Evolutionary conservation across 2,329 filamentous ascomycete species (phyloP).

Genomic region (Keithomyces neogunnii): DNA sequence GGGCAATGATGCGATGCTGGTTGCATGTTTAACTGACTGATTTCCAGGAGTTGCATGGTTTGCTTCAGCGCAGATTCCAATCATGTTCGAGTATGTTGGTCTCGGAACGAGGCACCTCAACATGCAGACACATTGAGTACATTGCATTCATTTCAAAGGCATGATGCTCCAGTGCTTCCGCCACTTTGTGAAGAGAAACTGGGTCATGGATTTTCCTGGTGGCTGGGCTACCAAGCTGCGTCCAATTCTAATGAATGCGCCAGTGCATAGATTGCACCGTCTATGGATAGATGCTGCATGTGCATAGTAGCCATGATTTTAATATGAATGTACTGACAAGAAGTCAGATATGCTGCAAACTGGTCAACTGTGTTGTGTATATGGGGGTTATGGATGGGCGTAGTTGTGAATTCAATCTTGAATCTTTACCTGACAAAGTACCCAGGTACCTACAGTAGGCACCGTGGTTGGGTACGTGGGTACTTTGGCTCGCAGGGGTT

Average conservation of each 20-base stretch:
- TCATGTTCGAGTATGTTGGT: slow-evolving; percentile 58
- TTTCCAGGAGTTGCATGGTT: slow-evolving; percentile 69
- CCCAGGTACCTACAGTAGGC: background rate
- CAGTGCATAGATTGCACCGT: too few species aligned
- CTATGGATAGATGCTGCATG: background rate
- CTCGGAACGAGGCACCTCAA: slow-evolving; percentile 35
- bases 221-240: background rate
- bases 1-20: too few species aligned
- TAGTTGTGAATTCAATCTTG: background rate
- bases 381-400: too few species aligned
- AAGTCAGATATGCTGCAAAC: too few species aligned
- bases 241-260: too few species aligned
- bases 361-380: too few species aligned
- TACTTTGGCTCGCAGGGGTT: background rate
- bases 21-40: background rate
- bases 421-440: too few species aligned
- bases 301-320: background rate
- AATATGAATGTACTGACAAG: too few species aligned
- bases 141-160: background rate
- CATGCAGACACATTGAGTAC: slow-evolving; percentile 13
- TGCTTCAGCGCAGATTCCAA: slow-evolving; percentile 65
- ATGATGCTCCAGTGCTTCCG: background rate
- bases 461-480: background rate
- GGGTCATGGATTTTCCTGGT: background rate
- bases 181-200: background rate